A percentile compares a stretch with the other conserved stretches of the same genome.
phyloP scores from a whole-genome alignment of 768 basidiomycete genomes.

The Porphyrellus cyaneotinctus region DNA sequence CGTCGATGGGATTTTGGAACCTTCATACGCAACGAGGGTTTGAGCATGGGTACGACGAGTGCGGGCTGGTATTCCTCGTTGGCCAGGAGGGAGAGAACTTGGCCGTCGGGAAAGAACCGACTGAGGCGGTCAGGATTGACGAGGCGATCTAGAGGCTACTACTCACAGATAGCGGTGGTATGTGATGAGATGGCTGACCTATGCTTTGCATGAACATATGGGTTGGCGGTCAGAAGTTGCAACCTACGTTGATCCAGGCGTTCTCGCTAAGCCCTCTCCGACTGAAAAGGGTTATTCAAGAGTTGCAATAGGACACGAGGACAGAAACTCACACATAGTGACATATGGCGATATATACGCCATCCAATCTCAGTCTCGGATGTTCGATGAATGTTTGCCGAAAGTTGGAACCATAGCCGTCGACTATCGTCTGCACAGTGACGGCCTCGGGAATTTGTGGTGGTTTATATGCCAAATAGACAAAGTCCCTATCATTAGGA shows the following conservation, averaged over 20 bases:
- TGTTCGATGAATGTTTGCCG: conserved; percentile 79
- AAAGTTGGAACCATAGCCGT: conserved; percentile 58
- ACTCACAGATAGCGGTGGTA: conserved; percentile 88
- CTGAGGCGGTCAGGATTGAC: conserved; percentile 34
- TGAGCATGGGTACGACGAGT: conserved; percentile 70
- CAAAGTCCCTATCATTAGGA: conserved; percentile 49
- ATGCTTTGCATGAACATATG: conserved; percentile 6
- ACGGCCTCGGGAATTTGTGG: conserved; percentile 66
- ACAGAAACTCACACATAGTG: conserved; percentile 70
- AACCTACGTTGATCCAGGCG: conserved; percentile 78
- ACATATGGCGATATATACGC: conserved; percentile 88
- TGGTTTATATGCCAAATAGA: conserved; percentile 61
- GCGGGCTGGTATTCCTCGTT: conserved; percentile 73
- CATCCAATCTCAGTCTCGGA: conserved; percentile 80
- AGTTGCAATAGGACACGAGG: conserved; percentile 1
- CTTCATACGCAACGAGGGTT: conserved; percentile 76
- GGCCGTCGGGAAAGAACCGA: conserved; percentile 84
- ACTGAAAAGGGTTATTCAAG: conserved; percentile 6
- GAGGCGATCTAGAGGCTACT: conserved; percentile 20
- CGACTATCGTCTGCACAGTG: conserved; percentile 45
- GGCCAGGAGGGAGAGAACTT: conserved; percentile 78
- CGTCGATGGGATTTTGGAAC: conserved; percentile 30
- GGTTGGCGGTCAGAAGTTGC: background rate
- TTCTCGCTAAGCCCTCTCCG: conserved; percentile 75
- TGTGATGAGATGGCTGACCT: conserved; percentile 84